A percentile compares a stretch with the other conserved stretches of the same genome.
These are phyloP conservation scores for Suillus cothurnatus DNA, from an alignment of 768 basidiomycete species.

Conservation along the genomic window DNA sequence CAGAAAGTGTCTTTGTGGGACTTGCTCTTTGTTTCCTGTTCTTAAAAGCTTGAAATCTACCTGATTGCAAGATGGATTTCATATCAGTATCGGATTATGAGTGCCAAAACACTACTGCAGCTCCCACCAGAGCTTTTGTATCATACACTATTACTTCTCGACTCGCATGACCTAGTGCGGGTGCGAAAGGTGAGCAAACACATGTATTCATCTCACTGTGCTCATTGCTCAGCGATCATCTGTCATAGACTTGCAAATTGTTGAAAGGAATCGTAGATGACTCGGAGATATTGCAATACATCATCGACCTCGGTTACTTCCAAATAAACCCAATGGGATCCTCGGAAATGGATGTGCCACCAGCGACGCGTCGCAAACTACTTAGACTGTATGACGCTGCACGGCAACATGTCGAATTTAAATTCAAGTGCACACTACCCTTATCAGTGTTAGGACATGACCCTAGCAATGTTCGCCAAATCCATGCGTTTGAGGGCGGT, in stretches of 20 bases:
- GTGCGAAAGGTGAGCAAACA: conserved; percentile 33
- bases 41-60: background rate
- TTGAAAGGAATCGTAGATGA: conserved; percentile 39
- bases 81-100: background rate
- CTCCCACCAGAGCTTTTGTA: conserved; percentile 45
- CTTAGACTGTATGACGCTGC: conserved; percentile 46
- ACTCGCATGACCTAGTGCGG: conserved; percentile 37
- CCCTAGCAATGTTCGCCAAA: too few species aligned
- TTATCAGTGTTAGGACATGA: conserved; percentile 48
- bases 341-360: conserved; percentile 28
- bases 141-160: conserved; percentile 36
- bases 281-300: conserved; percentile 51
- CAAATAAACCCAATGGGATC: conserved; percentile 41
- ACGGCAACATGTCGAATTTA: conserved; percentile 50
- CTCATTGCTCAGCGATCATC: background rate
- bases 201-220: conserved; percentile 4
- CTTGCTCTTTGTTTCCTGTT: background rate
- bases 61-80: background rate
- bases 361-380: conserved; percentile 42
- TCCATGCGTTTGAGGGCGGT: conserved; percentile 53
- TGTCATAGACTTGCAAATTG: conserved; percentile 40
- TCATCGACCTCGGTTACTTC: conserved; percentile 48
- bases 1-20: background rate
- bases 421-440: conserved; percentile 36
- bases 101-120: conserved; percentile 23